These are phyloP conservation scores for Hyaloscypha finlandica DNA, from an alignment of 495 filamentous ascomycete species.

Conservation along the genomic window DNA sequence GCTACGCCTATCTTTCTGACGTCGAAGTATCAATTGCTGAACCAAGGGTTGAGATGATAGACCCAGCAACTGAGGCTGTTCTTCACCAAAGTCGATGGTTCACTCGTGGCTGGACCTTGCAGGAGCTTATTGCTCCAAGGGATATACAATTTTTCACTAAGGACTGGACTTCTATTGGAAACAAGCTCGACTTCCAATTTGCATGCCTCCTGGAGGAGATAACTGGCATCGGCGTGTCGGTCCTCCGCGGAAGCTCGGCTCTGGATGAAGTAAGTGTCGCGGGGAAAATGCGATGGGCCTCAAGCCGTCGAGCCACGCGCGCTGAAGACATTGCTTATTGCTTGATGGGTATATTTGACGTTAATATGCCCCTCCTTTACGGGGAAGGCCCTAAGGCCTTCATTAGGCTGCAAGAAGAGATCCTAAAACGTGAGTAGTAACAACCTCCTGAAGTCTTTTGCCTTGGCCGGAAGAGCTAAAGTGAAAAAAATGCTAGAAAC, in stretches of 20 bases:
- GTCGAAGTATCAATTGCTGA: not conserved
- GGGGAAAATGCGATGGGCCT: not conserved
- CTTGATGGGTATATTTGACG: slow-evolving; percentile 1
- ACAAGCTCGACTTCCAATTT: not conserved
- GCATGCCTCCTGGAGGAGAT: not conserved
- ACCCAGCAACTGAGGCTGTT: not conserved
- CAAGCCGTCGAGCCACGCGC: not conserved
- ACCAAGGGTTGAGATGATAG: not conserved
- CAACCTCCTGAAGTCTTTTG: not conserved
- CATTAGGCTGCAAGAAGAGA: not conserved
- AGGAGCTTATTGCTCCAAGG: not conserved
- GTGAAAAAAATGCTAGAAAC: not conserved
- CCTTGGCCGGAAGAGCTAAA: not conserved
- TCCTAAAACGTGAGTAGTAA: not conserved
- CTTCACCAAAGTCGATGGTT: not conserved
- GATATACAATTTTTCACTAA: not conserved
- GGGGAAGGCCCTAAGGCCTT: too few species aligned
- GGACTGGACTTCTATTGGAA: not conserved
- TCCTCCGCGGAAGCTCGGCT: not conserved
- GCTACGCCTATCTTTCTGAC: not conserved
- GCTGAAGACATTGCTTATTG: not conserved
- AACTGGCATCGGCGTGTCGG: not conserved
- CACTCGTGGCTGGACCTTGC: too few species aligned
- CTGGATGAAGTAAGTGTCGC: not conserved
- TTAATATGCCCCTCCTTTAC: not conserved